Evolutionary conservation across 2,329 filamentous ascomycete species (phyloP), one percentile per base, ranked within the genome.

Genomic region (Nemania bipapillata): DNA sequence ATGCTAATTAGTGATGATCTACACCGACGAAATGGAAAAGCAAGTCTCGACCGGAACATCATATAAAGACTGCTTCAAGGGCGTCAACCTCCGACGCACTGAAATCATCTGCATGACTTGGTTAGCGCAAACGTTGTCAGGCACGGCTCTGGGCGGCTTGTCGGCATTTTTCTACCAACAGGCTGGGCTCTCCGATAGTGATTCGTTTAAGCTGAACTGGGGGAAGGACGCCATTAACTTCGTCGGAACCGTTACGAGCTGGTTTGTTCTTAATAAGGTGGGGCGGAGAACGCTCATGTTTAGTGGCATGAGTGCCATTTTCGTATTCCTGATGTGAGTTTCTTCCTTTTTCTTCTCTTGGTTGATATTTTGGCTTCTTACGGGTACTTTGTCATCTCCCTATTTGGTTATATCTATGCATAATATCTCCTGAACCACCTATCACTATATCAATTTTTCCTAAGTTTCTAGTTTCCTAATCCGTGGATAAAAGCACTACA

Each of bases 31-130:
- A 74, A 75, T 81, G 70, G 81, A 82, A 68, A 79, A 80, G 64
- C 75, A 77, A 47, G 72, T 78, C 58, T 73, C 77, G 0, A 62
- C 68, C 2, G 81, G 81, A 1, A 79, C 78, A 0, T 77, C 69
- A 1, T 84, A 84, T 64, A 66, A 60, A 63, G 80, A 83, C 73
- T 82, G 80, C 70, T 84, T 84, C 72, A 79, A 75, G 26, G 79
- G 79, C 20, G 73, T 77, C 12, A 80, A 85, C 60, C 74, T 81
- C 1, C 75, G 80, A 6, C 74, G 81, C 15, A 80, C 79, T 0
- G 78, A 80, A 40, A 80, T 81, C 60, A 76, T 79, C 3, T 76
- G 77, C 66, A 73, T 78, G 61, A 77, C 77, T 4, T 81, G 77
- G 73, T 65, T 78, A 1, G 76, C 78, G 26, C 77, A 79, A 68